phyloP scores from a whole-genome alignment of 2,329 filamentous ascomycete species.

The Botryotinia narcissicola region DNA sequence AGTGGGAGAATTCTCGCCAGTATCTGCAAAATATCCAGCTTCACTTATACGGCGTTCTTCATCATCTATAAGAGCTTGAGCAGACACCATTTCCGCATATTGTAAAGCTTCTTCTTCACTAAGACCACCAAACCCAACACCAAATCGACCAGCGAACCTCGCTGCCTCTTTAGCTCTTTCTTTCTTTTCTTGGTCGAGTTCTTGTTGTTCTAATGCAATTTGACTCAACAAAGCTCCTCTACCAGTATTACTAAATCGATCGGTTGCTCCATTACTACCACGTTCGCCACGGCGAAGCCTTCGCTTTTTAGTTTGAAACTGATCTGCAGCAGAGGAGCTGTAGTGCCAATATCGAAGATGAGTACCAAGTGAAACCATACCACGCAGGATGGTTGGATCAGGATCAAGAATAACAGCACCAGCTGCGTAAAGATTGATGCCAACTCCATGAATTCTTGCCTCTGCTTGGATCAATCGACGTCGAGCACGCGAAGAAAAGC shows the following conservation, averaged over 20 bases:
- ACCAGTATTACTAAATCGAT: conserved; percentile 59
- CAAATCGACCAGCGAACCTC: conserved; percentile 76
- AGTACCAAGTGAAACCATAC: conserved; percentile 82
- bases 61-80: conserved; percentile 57
- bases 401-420: conserved; percentile 84
- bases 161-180: conserved; percentile 65
- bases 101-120: conserved; percentile 64
- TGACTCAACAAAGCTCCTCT: conserved; percentile 73
- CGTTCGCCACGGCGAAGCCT: conserved; percentile 63
- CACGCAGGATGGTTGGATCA: conserved; percentile 79
- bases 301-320: conserved; percentile 76
- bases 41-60: conserved; percentile 55
- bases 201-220: conserved; percentile 81
- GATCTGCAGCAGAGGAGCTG: conserved; percentile 73
- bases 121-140: conserved; percentile 69
- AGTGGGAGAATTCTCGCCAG: conserved; percentile 39
- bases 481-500: conserved; percentile 77
- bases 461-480: conserved; percentile 68
- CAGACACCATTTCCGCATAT: conserved; percentile 65
- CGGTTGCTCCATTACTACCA: conserved; percentile 55
- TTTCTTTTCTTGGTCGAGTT: conserved; percentile 72
- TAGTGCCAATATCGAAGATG: conserved; percentile 93
- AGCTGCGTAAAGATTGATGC: conserved; percentile 76
- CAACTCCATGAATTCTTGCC: conserved; percentile 63
- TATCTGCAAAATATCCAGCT: conserved; percentile 50